Conservation (phyloP, 495 filamentous ascomycete species). For the Penicillium coprophilum region DNA sequence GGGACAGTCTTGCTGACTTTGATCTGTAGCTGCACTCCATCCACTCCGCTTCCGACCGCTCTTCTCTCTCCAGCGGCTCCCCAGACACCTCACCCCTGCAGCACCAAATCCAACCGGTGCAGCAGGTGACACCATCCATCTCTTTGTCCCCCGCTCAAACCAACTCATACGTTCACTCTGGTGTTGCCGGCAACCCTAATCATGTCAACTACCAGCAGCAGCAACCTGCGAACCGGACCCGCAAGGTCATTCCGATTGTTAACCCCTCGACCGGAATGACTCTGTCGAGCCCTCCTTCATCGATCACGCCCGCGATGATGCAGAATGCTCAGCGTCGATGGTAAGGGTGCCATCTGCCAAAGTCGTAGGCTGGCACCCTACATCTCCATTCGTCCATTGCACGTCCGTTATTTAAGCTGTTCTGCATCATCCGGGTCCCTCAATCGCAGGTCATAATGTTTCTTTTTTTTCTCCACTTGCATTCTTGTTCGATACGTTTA, state of each 20-base stretch:
- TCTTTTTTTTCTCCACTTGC: slow-evolving; percentile 26
- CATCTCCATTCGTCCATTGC: slow-evolving; percentile 33
- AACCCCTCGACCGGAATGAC: slow-evolving; percentile 90
- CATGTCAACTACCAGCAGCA: slow-evolving; percentile 84
- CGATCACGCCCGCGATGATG: slow-evolving; percentile 84
- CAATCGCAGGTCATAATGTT: slow-evolving; percentile 45
- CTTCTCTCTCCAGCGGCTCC: slow-evolving; percentile 90
- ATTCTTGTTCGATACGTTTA: slow-evolving; percentile 31
- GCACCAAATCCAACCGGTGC: slow-evolving; percentile 71
- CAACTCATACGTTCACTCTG: slow-evolving; percentile 66
- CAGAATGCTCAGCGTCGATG: slow-evolving; percentile 68
- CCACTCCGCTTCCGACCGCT: slow-evolving; percentile 88
- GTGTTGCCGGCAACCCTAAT: slow-evolving; percentile 50
- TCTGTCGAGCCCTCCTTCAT: slow-evolving; percentile 86
- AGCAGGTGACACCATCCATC: slow-evolving; percentile 74
- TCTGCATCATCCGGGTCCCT: slow-evolving; percentile 46
- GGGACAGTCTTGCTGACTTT: slow-evolving; percentile 18
- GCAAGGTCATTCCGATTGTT: slow-evolving; percentile 97
- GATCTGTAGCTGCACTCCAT: slow-evolving; percentile 72
- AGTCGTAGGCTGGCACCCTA: slow-evolving; percentile 29
- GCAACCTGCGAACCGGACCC: slow-evolving; percentile 83
- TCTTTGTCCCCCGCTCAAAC: slow-evolving; percentile 69
- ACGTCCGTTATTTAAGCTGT: slow-evolving; percentile 33
- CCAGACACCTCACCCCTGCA: slow-evolving; percentile 87
- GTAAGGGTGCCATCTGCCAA: slow-evolving; percentile 43